Evolutionary conservation across 108 stramenopile genomes (phyloP), one percentile per base, ranked within the genome.

Genomic region (Nannochloropsis granulata): DNA sequence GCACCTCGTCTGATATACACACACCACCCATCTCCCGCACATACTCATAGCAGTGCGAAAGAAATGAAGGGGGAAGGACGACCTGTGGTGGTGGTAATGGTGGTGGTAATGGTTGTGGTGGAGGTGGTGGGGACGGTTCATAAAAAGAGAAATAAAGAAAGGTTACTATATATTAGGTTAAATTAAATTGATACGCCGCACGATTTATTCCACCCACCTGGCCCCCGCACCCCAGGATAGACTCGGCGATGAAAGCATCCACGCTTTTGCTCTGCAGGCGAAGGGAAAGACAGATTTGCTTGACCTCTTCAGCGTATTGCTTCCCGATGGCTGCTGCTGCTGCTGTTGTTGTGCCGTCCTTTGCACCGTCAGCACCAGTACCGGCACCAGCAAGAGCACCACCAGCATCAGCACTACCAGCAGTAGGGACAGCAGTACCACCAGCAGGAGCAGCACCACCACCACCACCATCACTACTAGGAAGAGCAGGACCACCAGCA

Each of bases 1-100:
- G 98, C 13, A 98, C 95, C 88, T 98, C 98, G 91, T 98, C 98
- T 8, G 96, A 96, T 85, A 98, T 95, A 88, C 93, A 95, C n/a
- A 98, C 83, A 9, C 96, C 98, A 21, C 98, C 98, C 23, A 90
- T 88, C 2, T 84, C 82, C 25, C 94, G 95, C 19, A 98, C 96
- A 12, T 93, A 91, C 16, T 87, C 86, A 46, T 92, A 93, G 82
- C 92, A 92, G 13, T 78, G 79, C 23, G 44, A 46, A 43, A 98
- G 71, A 86, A 95, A 98, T 0, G 91, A 91, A 81, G 85, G 79
- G 12, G 98, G 96, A 44, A 94, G 94, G 44, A 97, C 84, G 44
- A 96, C 93, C 16, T 85, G 85, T 34, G 5, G 34, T 34, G 34
- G 2, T 5, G 34, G 34, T 34, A 5, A 34, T 34, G 34, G 34